These are phyloP conservation scores for Neovahlkampfia damariscottae DNA, from an alignment of 78 protist genomes.

Conservation along the genomic window DNA sequence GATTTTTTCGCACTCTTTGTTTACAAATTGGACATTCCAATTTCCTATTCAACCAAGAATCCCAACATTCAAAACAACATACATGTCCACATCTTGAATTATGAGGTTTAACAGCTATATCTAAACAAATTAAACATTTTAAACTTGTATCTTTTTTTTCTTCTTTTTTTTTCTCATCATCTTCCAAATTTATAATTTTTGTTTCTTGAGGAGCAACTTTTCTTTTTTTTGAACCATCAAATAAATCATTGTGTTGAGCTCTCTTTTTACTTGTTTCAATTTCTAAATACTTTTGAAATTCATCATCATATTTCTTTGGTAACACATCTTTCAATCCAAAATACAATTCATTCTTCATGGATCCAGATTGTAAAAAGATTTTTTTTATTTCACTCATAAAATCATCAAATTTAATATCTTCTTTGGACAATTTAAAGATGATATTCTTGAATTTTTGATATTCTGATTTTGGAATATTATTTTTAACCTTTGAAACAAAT, in stretches of 20 bases:
- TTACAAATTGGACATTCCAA: not conserved
- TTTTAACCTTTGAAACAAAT: too few relatives aligned
- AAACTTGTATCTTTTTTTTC: not conserved
- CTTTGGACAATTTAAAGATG: too few relatives aligned
- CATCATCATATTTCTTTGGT: conserved; percentile 3
- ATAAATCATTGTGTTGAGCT: not conserved
- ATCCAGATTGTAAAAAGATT: too few relatives aligned
- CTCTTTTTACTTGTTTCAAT: too few relatives aligned
- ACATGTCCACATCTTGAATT: not conserved
- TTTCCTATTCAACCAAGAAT: not conserved
- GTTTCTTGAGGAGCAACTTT: not conserved
- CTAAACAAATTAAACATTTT: not conserved
- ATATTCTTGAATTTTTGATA: too few relatives aligned
- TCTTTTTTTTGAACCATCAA: not conserved
- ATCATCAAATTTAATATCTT: too few relatives aligned
- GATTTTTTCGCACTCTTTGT: not conserved
- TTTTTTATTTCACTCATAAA: too few relatives aligned
- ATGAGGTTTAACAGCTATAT: not conserved
- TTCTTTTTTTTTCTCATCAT: not conserved
- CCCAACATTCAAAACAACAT: not conserved
- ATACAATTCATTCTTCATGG: too few relatives aligned
- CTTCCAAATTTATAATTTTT: not conserved
- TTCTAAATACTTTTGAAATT: not conserved
- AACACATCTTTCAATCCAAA: too few relatives aligned
- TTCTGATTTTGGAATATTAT: too few relatives aligned